Evolutionary conservation across 1,284 basidiomycete genomes (phyloP).

Genomic region (Ustilago sp.): DNA sequence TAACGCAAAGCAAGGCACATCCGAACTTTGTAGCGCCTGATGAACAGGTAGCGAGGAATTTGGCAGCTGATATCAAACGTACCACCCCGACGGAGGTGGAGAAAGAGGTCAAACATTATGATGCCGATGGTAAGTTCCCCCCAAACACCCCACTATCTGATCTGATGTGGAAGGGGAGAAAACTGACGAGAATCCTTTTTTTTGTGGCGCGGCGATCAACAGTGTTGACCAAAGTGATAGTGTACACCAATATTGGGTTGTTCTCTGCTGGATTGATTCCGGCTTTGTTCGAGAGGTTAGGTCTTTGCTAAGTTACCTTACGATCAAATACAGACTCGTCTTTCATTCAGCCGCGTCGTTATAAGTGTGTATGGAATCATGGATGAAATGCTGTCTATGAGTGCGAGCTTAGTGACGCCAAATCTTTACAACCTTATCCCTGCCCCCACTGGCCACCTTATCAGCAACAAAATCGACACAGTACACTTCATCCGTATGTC

Average conservation of each 20-base stretch:
- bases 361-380: no score
- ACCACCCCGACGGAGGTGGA: conserved; percentile 12
- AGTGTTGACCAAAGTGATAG: conserved; percentile 83
- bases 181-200: not conserved
- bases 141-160: conserved; percentile 3
- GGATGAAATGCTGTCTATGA: not conserved
- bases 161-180: no score
- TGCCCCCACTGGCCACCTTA: conserved; percentile 93
- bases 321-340: not conserved
- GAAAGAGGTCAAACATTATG: conserved; percentile 77
- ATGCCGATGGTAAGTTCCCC: conserved; percentile 76
- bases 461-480: conserved; percentile 84
- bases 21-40: conserved; percentile 36
- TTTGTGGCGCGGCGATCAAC: not conserved
- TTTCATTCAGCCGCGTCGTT: not conserved
- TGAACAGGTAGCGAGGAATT: conserved; percentile 24
- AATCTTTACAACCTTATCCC: conserved; percentile 75
- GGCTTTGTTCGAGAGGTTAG: conserved; percentile 46
- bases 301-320: conserved; percentile 21
- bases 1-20: conserved; percentile 36
- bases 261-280: conserved; percentile 69
- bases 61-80: conserved; percentile 28
- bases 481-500: conserved; percentile 97
- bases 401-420: conserved; percentile 53
- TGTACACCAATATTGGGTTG: conserved; percentile 86